Base-by-base conservation (phyloP, 805 yeast genomes). In the Saccharomyces jurei region DNA sequence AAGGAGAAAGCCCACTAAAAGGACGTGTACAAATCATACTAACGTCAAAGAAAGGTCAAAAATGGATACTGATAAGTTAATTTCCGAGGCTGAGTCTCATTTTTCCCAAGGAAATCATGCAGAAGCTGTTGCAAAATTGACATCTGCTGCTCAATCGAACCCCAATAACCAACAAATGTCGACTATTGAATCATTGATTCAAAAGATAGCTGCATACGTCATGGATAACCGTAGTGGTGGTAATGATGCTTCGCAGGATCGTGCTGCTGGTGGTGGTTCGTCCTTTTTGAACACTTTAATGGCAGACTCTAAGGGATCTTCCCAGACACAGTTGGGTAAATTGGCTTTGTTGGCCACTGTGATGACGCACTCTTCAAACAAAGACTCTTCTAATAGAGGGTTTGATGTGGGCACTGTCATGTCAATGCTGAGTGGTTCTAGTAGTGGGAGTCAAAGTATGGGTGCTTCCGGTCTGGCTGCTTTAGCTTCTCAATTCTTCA, bases 291-390 rank as follows among this genome's bases (percentile, higher is more conserved):
- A 53, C 48, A 57, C 66, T 2, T 49, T 66, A 52, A 53, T 56
- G 51, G 44, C 62, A 5, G 58, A 49, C 29, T 60, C 58, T 29
- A 61, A 62, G 48, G 68, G 68, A 1, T 59, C 63, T 26, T 53
- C 64, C 4, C 63, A 62, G 44, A 53, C 68, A 1, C 71, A 67
- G 50, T 50, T 67, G 29, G 69, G 71, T 6, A 67, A 67, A 50
- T 51, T 67, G 55, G 69, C 71, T 8, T 53, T 67, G 32, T 53
- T 67, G 14, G 53, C 66, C 13, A 63, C 65, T 11, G 56, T 64
- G n/a, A 50, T 67, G 55, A 36, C 44, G 10, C 44, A 36, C 17
- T 53, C 58, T 13, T 32, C 55, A 6, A 30, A 30, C 5, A 29
- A 22, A 22, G 52, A 51, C 11, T 32, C 13, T n/a, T 27, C 44